Base-by-base conservation (phyloP, 805 yeast species). In the Myxozyma neotropica region DNA sequence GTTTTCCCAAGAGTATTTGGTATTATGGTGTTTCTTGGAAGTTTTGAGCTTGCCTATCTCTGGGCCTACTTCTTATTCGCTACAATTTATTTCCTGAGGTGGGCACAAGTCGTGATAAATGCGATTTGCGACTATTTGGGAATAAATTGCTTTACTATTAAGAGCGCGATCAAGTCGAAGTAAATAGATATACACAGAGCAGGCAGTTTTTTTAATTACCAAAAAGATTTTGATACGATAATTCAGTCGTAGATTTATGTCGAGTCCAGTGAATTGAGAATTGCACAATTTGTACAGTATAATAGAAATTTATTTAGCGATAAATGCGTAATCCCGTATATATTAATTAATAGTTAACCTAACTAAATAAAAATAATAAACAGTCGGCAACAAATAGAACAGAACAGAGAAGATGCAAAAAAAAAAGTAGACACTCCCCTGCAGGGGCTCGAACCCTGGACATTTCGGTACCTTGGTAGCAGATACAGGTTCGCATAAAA, bases 111-210 rank as follows among this genome's bases (percentile, higher is more conserved):
- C 68, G 84, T 93, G 50, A 78, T 85, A 47, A 94, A 89, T 65
- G 85, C 89, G 68, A 85, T 93, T 68, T 82, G 84, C 73, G 91
- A 85, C 64, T 91, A 83, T 70, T 78, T 93, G 68, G 97, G 90
- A 71, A 91, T 93, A 66, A 87, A 85, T 74, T 94, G 96, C 5
- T 81, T 92, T 68, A 80, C 87, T 19, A 63, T 61, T 43, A 59
- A 59, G 42, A 7, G 31, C 19, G 31, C 39, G 8, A 26, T 13
- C 13, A 47, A 36, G 19, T 27, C 7, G 17, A 53, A 58, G 17
- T 31, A 58, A 48, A 56, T 31, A 33, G 38, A 19, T 24, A 31
- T 12, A 10, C 26, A 26, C 8, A 23, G 47, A 39, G 26, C 26
- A 55, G n/a, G n/a, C n/a, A n/a, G n/a, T n/a, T n/a, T n/a, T n/a